Conservation (phyloP, 2,329 filamentous ascomycete species). For the Aurifilum marmelostoma region DNA sequence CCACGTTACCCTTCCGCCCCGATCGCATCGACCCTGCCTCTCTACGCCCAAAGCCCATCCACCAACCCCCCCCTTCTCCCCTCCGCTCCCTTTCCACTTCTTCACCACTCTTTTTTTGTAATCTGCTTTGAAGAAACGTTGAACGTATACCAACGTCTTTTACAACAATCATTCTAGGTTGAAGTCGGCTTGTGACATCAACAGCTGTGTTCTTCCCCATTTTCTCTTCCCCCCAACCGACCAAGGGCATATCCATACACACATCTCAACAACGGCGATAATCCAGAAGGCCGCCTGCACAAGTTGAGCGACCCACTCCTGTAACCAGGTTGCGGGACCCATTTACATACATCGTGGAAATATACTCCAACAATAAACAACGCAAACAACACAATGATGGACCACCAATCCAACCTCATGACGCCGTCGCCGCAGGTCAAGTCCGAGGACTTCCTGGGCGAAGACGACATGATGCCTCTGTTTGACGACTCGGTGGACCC, state of each 20-base stretch:
- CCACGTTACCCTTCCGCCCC: constrained; percentile 25
- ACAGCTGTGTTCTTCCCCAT: too few relatives aligned
- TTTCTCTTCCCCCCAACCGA: too few relatives aligned
- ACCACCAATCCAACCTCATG: constrained; percentile 33
- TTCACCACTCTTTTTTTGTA: constrained; percentile 19
- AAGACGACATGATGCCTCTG: constrained; percentile 53
- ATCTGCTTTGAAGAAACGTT: neutral
- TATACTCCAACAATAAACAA: too few relatives aligned
- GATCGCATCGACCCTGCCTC: constrained; percentile 15
- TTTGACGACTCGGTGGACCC: constrained; percentile 55
- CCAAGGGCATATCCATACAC: neutral
- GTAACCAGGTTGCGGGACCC: constrained; percentile 30
- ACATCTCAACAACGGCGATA: neutral
- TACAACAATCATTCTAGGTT: neutral
- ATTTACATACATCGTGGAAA: constrained; percentile 32
- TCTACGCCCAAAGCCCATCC: constrained; percentile 8
- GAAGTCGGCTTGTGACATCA: neutral
- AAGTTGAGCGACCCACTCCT: neutral
- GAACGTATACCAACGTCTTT: too few relatives aligned
- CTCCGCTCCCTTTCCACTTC: constrained; percentile 12
- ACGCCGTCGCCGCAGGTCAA: constrained; percentile 51
- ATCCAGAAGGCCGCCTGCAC: neutral
- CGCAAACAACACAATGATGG: constrained; percentile 8
- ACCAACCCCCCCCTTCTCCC: constrained; percentile 11
- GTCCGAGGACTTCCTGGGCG: constrained; percentile 57